Conservation (phyloP, 176 grass and related monocot species). For the Musa schizocarpa region DNA sequence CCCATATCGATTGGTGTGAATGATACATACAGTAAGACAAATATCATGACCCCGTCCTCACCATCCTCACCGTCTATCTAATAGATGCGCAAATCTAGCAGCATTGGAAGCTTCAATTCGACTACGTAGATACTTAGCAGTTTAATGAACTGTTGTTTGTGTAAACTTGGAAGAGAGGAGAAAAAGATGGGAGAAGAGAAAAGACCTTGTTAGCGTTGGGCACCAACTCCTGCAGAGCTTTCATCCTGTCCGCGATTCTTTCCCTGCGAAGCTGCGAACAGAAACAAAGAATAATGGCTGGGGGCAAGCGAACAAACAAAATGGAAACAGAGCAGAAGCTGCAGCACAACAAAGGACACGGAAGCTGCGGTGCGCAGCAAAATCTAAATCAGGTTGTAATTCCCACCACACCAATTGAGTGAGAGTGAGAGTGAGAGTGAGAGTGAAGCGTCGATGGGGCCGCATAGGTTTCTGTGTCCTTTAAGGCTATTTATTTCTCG, state of each 20-base stretch:
- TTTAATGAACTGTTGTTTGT: too few species aligned
- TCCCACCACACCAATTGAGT: not conserved
- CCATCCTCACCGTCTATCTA: not conserved
- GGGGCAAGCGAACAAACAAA: slow-evolving; percentile 14
- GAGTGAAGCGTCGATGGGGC: slow-evolving; percentile 9
- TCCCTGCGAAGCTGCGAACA: slow-evolving; percentile 72
- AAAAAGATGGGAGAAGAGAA: slow-evolving; percentile 8
- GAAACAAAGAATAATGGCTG: not conserved
- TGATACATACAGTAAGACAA: too few species aligned
- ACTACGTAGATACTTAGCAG: not conserved
- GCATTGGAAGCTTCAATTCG: slow-evolving; percentile 1
- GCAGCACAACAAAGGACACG: not conserved
- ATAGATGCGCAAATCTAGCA: not conserved
- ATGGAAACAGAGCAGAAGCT: not conserved
- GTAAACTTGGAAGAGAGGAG: slow-evolving; percentile 13
- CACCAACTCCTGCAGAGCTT: slow-evolving; percentile 84
- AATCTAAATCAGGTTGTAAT: not conserved
- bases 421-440: slow-evolving; percentile 1
- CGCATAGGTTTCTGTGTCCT: slow-evolving; percentile 11
- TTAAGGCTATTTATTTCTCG: not conserved
- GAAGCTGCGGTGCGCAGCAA: not conserved
- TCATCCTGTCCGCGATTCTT: slow-evolving; percentile 98
- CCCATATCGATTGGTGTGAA: too few species aligned
- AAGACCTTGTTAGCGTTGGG: slow-evolving; percentile 85
- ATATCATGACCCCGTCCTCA: too few species aligned